A percentile compares a stretch with the other conserved stretches of the same genome.
Conservation (phyloP, 805 yeast genomes). For the Lipomyces yamadae region DNA sequence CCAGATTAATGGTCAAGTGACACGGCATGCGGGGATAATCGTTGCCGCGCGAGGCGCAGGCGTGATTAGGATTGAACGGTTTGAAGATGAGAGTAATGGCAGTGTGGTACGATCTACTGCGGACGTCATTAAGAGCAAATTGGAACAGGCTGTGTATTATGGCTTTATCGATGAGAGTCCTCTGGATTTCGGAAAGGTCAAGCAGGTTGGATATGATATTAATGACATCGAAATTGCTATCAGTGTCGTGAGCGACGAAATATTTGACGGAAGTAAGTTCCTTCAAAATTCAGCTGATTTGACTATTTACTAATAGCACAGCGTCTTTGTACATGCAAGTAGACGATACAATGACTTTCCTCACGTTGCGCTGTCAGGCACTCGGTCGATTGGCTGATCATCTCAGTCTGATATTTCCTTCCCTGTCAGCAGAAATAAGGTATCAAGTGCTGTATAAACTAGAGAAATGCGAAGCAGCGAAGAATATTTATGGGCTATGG, state of each 20-base stretch:
- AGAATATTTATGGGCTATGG: conserved; percentile 48
- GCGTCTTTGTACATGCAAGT: conserved; percentile 28
- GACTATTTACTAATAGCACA: not conserved
- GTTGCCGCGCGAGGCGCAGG: conserved; percentile 63
- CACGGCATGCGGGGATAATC: conserved; percentile 54
- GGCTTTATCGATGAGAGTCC: conserved; percentile 51
- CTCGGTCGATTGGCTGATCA: conserved; percentile 54
- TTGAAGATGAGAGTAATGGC: conserved; percentile 36
- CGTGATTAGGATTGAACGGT: conserved; percentile 62
- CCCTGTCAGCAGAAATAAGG: conserved; percentile 48
- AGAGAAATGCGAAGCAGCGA: conserved; percentile 57
- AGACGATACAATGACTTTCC: conserved; percentile 30
- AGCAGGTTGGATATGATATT: conserved; percentile 52
- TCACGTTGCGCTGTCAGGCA: conserved; percentile 55
- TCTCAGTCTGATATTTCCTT: conserved; percentile 49
- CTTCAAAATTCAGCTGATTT: not conserved
- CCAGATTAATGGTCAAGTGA: conserved; percentile 38
- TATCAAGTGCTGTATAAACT: conserved; percentile 49
- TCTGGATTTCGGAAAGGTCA: conserved; percentile 53
- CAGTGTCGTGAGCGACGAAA: conserved; percentile 56
- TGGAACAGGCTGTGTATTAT: conserved; percentile 83
- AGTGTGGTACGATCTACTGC: conserved; percentile 22
- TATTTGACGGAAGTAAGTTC: conserved; percentile 53
- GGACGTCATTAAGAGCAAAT: conserved; percentile 65
- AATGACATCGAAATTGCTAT: conserved; percentile 60